These are phyloP conservation scores for Conoideocrella luteorostrata DNA, from an alignment of 2,329 filamentous ascomycete species.

Conservation along the genomic window DNA sequence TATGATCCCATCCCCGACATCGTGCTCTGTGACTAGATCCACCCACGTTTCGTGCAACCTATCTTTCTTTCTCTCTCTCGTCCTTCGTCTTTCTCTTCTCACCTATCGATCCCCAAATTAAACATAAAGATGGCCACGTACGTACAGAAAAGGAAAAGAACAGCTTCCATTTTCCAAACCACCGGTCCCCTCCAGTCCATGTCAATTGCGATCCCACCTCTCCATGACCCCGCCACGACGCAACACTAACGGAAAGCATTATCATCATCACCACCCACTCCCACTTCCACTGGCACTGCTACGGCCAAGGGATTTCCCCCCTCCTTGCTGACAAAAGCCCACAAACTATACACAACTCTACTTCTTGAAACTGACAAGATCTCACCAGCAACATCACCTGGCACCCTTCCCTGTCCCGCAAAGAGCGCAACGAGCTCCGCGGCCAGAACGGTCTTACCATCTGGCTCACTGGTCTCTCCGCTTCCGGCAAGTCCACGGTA, in stretches of 20 bases:
- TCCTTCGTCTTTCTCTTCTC: no score
- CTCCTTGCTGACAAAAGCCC: neutral
- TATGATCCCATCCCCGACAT: no score
- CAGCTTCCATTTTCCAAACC: neutral
- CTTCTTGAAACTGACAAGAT: neutral
- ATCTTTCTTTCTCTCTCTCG: no score
- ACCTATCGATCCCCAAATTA: constrained; percentile 3
- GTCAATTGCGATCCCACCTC: no score
- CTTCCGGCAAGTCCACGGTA: constrained; percentile 94
- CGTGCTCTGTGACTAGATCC: no score
- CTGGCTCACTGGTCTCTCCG: constrained; percentile 96
- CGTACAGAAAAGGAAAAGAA: constrained; percentile 3
- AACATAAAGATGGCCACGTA: constrained; percentile 15
- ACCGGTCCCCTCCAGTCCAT: constrained; percentile 5
- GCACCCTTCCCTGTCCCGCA: constrained; percentile 74
- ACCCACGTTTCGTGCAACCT: no score
- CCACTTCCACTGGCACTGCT: no score
- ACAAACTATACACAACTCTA: no score
- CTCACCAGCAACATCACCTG: constrained; percentile 75
- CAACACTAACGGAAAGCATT: no score
- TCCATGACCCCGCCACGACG: no score
- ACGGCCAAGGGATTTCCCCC: no score
- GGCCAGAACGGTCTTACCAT: constrained; percentile 88
- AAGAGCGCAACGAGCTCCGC: constrained; percentile 67
- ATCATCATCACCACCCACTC: no score